phyloP scores from a whole-genome alignment of 257 asterid genomes.

The Paulownia fortunei region DNA sequence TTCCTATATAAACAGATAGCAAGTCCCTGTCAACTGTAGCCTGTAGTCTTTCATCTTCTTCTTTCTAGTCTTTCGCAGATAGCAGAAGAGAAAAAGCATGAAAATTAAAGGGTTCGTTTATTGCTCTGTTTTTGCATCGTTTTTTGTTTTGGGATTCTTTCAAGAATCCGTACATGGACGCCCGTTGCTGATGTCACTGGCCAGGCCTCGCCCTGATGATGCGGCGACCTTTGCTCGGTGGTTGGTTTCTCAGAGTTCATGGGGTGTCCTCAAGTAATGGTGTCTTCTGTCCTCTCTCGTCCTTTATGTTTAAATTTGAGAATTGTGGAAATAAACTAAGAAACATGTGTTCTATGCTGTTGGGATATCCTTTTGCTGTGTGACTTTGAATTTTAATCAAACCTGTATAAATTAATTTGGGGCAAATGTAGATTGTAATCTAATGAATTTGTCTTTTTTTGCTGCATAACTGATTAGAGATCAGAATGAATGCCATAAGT shows the following conservation, averaged over 20 bases:
- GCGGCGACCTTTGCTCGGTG: constrained; percentile 84
- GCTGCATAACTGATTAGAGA: not conserved
- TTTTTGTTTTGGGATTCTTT: constrained; percentile 34
- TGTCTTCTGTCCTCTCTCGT: not conserved
- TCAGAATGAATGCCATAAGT: not conserved
- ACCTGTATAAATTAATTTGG: too few species aligned
- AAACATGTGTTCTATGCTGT: not conserved
- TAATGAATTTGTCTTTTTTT: not conserved
- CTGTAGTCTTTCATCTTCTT: not conserved
- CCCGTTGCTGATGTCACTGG: constrained; percentile 37
- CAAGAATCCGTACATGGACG: constrained; percentile 57
- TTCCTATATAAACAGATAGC: constrained; percentile 1
- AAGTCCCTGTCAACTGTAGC: not conserved
- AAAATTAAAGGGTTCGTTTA: constrained; percentile 22
- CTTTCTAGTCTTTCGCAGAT: constrained; percentile 1
- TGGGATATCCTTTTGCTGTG: not conserved
- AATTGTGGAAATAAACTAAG: not conserved
- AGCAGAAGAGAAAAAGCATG: constrained; percentile 23
- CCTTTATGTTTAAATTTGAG: not conserved
- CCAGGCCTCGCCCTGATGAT: constrained; percentile 66
- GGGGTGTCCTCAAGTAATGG: constrained; percentile 84
- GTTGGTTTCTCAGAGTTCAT: constrained; percentile 82
- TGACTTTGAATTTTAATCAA: too few species aligned
- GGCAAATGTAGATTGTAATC: not conserved
- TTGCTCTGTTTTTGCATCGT: constrained; percentile 31